These are phyloP conservation scores for Leptodermis oblonga DNA, from an alignment of 257 asterid species.

Conservation along the genomic window DNA sequence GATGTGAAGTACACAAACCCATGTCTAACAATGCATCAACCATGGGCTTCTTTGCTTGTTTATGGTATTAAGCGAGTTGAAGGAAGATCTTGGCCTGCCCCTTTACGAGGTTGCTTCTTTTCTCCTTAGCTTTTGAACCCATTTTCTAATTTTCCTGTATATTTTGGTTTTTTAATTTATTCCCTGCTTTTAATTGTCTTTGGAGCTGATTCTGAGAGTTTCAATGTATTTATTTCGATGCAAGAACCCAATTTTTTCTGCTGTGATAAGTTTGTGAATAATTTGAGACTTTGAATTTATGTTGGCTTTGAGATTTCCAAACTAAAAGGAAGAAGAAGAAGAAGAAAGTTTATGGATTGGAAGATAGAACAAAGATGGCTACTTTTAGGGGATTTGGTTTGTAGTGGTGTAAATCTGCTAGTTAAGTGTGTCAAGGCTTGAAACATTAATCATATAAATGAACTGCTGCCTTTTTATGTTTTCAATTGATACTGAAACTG, in stretches of 20 bases:
- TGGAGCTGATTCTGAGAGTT: no score
- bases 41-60: conserved; percentile 96
- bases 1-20: conserved; percentile 64
- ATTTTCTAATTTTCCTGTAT: not conserved
- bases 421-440: not conserved
- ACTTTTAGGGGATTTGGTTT: not conserved
- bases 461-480: not conserved
- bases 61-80: conserved; percentile 89
- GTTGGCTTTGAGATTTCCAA: not conserved
- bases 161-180: not conserved
- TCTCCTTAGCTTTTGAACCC: not conserved
- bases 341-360: not conserved
- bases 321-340: no score
- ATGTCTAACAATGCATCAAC: conserved; percentile 96
- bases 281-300: not conserved
- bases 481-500: not conserved
- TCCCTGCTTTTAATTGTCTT: no score
- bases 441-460: not conserved
- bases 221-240: not conserved
- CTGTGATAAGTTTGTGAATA: no score
- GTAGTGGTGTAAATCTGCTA: not conserved
- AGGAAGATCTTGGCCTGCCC: conserved; percentile 97
- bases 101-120: conserved; percentile 50
- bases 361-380: not conserved
- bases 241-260: not conserved